phyloP scores from a whole-genome alignment of 257 asterid genomes.

The Nicotiana paniculata region DNA sequence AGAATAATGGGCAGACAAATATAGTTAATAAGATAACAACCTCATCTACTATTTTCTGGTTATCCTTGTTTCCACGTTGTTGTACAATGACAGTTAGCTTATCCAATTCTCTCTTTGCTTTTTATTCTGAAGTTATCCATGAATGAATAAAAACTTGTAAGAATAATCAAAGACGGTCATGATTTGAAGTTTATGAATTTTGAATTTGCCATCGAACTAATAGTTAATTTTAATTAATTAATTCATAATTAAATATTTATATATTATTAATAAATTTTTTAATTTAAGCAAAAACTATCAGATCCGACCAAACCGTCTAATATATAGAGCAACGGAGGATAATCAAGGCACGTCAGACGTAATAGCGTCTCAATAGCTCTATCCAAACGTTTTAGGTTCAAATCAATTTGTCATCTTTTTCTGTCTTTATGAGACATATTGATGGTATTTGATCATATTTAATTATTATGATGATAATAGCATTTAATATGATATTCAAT shows the following conservation, averaged over 20 bases:
- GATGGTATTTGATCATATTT: neutral
- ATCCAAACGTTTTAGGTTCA: neutral
- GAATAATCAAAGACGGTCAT: neutral
- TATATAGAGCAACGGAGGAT: neutral
- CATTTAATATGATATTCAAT: neutral
- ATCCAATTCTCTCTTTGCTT: neutral
- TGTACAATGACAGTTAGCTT: neutral
- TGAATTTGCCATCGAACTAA: no score
- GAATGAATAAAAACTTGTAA: neutral
- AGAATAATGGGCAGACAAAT: neutral
- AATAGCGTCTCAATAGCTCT: neutral
- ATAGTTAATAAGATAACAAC: neutral
- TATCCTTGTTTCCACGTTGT: no score
- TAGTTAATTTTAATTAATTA: fast-evolving
- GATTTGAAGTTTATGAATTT: no score
- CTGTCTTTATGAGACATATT: neutral
- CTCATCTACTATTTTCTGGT: neutral
- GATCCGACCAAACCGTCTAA: no score
- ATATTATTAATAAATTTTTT: no score
- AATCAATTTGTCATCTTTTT: neutral
- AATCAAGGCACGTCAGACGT: neutral
- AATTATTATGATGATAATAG: neutral
- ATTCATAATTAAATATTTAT: no score
- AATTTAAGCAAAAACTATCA: no score
- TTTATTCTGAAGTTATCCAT: neutral